phyloP scores from a whole-genome alignment of 495 filamentous ascomycete species.

The Aspergillus heteromorphus region DNA sequence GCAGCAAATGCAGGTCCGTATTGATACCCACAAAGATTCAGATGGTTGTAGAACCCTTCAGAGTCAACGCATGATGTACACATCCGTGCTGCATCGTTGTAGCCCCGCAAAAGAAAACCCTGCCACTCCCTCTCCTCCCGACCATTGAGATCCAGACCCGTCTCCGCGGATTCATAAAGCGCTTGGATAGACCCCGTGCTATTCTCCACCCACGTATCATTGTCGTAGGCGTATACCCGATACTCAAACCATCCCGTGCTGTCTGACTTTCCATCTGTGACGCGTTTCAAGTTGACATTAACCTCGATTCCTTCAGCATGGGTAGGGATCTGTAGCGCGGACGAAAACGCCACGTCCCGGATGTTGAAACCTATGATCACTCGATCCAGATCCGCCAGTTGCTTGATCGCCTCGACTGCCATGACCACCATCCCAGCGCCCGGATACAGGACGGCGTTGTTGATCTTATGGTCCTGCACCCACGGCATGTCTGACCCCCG shows the following conservation, averaged over 20 bases:
- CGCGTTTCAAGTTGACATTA: conserved; percentile 20
- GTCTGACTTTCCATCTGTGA: neutral
- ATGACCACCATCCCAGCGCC: conserved; percentile 33
- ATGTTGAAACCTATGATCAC: conserved; percentile 19
- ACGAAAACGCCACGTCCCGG: conserved; percentile 23
- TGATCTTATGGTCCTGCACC: conserved; percentile 30
- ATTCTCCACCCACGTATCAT: conserved; percentile 10
- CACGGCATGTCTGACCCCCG: conserved; percentile 27
- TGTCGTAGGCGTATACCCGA: conserved; percentile 12
- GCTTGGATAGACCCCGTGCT: conserved; percentile 23
- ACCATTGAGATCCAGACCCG: neutral
- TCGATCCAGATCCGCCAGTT: conserved; percentile 11
- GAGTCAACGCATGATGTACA: neutral
- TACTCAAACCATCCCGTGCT: conserved; percentile 13
- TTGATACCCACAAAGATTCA: neutral
- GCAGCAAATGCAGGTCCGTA: neutral
- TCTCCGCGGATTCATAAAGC: conserved; percentile 7
- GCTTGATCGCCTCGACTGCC: conserved; percentile 34
- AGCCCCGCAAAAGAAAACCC: neutral
- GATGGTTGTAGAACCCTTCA: neutral
- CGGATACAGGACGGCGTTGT: conserved; percentile 25
- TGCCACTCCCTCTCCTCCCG: neutral
- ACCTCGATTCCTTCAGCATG: conserved; percentile 31
- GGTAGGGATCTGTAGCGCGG: conserved; percentile 26
- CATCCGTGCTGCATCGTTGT: neutral